Evolutionary conservation across 2,329 filamentous ascomycete genomes (phyloP).

Genomic region (Calonectria leucothoes): DNA sequence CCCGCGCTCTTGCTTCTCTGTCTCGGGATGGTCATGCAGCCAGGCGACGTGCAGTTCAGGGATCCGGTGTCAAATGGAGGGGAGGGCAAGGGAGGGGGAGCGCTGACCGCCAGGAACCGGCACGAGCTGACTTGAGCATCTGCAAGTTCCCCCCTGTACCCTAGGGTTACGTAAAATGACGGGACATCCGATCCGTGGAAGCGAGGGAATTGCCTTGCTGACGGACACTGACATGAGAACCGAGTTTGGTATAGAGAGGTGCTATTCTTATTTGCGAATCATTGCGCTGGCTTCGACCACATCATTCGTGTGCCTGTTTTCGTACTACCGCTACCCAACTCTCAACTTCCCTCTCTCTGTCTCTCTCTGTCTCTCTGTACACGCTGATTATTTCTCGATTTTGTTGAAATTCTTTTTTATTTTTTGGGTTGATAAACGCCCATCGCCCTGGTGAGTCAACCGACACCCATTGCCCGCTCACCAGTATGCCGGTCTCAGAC

Average conservation of each 20-base stretch:
- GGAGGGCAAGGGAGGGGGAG: background rate
- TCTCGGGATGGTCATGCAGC: conserved; percentile 19
- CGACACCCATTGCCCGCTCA: conserved; percentile 43
- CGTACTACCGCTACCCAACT: conserved; percentile 39
- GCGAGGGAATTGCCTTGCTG: background rate
- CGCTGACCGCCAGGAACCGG: conserved; percentile 8
- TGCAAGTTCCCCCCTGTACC: background rate
- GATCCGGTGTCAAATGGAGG: background rate
- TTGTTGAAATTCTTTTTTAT: background rate
- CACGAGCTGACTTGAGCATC: background rate
- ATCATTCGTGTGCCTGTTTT: conserved; percentile 26
- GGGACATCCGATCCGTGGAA: background rate
- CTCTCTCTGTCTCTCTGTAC: conserved; percentile 2
- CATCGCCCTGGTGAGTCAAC: background rate
- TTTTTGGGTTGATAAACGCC: background rate
- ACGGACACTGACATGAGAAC: conserved; percentile 4
- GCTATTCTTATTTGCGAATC: conserved; percentile 17
- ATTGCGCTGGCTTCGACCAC: conserved; percentile 23
- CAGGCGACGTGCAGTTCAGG: conserved; percentile 20
- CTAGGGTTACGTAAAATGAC: conserved; percentile 18
- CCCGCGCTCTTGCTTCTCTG: background rate
- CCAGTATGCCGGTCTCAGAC: conserved; percentile 71
- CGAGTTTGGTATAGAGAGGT: background rate
- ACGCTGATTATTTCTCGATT: conserved; percentile 26
- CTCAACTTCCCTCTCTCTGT: conserved; percentile 19